phyloP scores from a whole-genome alignment of 495 filamentous ascomycete species.

The Saxispiralis lemnorum region DNA sequence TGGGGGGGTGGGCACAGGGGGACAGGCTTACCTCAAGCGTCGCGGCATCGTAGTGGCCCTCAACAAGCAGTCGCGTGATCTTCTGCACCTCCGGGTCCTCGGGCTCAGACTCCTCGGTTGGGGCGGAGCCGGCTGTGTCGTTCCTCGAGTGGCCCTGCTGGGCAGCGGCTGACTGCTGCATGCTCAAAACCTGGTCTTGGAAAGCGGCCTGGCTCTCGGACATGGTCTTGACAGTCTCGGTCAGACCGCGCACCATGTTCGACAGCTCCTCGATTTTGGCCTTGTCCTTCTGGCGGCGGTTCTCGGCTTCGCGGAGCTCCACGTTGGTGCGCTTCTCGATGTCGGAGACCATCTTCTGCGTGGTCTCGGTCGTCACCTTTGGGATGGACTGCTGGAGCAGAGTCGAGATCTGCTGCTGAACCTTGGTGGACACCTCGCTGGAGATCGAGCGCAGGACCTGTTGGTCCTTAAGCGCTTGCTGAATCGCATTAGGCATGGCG shows the following conservation, averaged over 20 bases:
- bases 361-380: slow-evolving; percentile 37
- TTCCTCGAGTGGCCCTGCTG: background rate
- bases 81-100: slow-evolving; percentile 47
- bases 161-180: slow-evolving; percentile 6
- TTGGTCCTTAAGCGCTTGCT: slow-evolving; percentile 47
- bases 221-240: slow-evolving; percentile 56
- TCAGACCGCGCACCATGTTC: slow-evolving; percentile 47
- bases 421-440: slow-evolving; percentile 41
- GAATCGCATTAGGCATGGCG: slow-evolving; percentile 37
- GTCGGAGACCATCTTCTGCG: slow-evolving; percentile 42
- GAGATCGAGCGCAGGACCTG: slow-evolving; percentile 51
- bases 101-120: slow-evolving; percentile 27
- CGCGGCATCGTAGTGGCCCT: slow-evolving; percentile 52
- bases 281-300: slow-evolving; percentile 49
- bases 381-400: slow-evolving; percentile 45
- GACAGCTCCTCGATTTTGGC: slow-evolving; percentile 74
- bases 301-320: slow-evolving; percentile 47
- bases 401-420: slow-evolving; percentile 50
- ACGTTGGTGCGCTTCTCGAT: slow-evolving; percentile 47
- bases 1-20: slow-evolving; percentile 13
- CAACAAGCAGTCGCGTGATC: slow-evolving; percentile 46
- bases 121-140: too few species aligned
- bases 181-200: slow-evolving; percentile 40
- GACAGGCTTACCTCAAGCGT: slow-evolving; percentile 37
- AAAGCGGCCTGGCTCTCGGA: slow-evolving; percentile 44